Evolutionary conservation across 78 protist genomes (phyloP).

Genomic region (Dictyostelium brefeldianum): DNA sequence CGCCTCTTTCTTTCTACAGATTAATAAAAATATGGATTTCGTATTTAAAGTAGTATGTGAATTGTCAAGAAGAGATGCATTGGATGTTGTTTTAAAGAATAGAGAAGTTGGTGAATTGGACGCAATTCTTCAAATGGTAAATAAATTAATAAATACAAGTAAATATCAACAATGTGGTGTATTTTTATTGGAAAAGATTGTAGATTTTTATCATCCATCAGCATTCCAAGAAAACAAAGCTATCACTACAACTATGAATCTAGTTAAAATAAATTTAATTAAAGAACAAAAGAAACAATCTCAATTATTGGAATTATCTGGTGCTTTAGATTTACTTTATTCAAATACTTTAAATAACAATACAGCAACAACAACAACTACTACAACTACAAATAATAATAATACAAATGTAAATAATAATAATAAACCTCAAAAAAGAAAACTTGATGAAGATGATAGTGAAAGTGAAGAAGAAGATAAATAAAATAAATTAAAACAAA

Average conservation of each 20-base stretch:
- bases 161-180: slow-evolving; percentile 41
- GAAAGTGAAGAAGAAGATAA: too few relatives aligned
- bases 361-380: neutral
- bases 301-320: slow-evolving; percentile 22
- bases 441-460: too few relatives aligned
- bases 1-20: neutral
- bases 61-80: slow-evolving; percentile 64
- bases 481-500: too few relatives aligned
- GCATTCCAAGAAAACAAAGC: slow-evolving; percentile 10
- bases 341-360: neutral
- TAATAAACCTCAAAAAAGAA: too few relatives aligned
- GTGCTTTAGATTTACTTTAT: slow-evolving; percentile 54
- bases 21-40: slow-evolving; percentile 29
- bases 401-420: too few relatives aligned
- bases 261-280: neutral
- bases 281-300: slow-evolving; percentile 26
- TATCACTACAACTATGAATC: neutral
- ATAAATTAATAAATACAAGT: neutral
- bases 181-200: slow-evolving; percentile 25
- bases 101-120: slow-evolving; percentile 14
- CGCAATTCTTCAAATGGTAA: slow-evolving; percentile 22
- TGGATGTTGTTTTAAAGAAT: slow-evolving; percentile 25
- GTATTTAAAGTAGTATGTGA: slow-evolving; percentile 57
- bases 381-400: too few relatives aligned
- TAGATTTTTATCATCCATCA: slow-evolving; percentile 11